Evolutionary conservation across 768 basidiomycete species (phyloP), one percentile per base, ranked within the genome.

Genomic region (Lyophyllum shimeji): DNA sequence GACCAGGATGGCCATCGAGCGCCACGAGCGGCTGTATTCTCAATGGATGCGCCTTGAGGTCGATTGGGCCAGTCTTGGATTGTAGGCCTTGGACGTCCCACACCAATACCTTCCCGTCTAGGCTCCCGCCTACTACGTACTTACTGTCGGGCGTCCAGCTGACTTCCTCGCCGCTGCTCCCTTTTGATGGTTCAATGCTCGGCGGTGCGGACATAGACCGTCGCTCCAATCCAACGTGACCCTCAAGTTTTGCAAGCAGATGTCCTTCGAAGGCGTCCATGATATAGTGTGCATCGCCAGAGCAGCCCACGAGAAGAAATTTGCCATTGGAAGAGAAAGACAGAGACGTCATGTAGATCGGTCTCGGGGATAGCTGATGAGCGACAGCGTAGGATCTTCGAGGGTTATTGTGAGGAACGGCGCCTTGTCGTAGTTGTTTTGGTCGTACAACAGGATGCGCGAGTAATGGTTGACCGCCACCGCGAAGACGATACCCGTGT

Each of bases 61-160:
- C 85, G 20, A 83, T 73, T 1, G 79, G 70, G 7, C 82, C 85
- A 3, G 75, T 66, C 56, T 76, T 74, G 55, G 74, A 37, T 27
- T 83, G 84, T 53, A 91, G 69, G 60, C 79, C 80, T 61, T 89
- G 79, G 37, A 91, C 75, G 63, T 98, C 95, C 95, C 95, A 99
- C 18, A 96, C 73, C 46, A 81, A 69, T n/a, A 98, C 75, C 62
- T 82, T 85, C 44, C 97, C 97, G 66, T 95, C 87, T 27, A 90
- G 78, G 65, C 86, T 88, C 51, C 97, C 97, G 20, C 90, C 82
- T 5, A 97, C 70, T 42, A 98, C 79, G 64, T 82, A 99, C 69
- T 91, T 91, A 70, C 93, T 94, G 69, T 99, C 96, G 0, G 93
- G 91, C 2, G 92, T 95, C 93, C 93, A 98, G 11, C 82, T 82